Evolutionary conservation across 768 basidiomycete genomes (phyloP), one percentile per base, ranked within the genome.

Genomic region (Amanita thiersii): DNA sequence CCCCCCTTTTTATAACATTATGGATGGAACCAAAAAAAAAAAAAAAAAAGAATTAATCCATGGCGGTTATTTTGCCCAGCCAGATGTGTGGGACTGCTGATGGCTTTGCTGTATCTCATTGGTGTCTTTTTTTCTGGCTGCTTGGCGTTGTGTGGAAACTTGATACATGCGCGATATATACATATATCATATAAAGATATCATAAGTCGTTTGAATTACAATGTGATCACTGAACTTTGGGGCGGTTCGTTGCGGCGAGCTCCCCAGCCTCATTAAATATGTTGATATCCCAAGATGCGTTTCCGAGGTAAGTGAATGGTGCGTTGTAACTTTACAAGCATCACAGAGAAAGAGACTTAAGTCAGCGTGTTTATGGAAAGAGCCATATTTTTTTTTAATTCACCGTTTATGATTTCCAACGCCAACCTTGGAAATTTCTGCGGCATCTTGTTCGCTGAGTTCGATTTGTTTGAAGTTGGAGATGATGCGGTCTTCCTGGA

Each of bases 391-490:
- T n/a, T n/a, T n/a, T n/a, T n/a, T n/a, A n/a, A 26, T 55, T 36
- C 36, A 70, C 66, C 70, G 56, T 3, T 64, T 67, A 26, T 64
- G 62, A 45, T 73, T 72, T 37, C 61, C 61, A 39, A 65, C 56
- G 1, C 76, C 79, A 32, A 83, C 58, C 9, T 63, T 60, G 9
- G 58, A 60, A 48, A 87, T 62, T 52, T 62, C 70, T 46, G 84
- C 70, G 49, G 77, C 85, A 53, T 87, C 83, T 40, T 77, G 80
- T 50, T 77, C 54, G 54, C 66, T 70, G 40, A 90, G 64, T 52
- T 71, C 68, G 39, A 88, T 69, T 54, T 88, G 80, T 63, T 84
- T 57, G 66, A 87, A 86, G 68, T 91, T 89, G 47, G 79, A 79
- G 39, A 68, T 56, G 61, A 88, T 81, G 29, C 84, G 82, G 3